Evolutionary conservation across 306 rosid species (phyloP), one percentile per base, ranked within the genome.

Genomic region (Pyrus communis): DNA sequence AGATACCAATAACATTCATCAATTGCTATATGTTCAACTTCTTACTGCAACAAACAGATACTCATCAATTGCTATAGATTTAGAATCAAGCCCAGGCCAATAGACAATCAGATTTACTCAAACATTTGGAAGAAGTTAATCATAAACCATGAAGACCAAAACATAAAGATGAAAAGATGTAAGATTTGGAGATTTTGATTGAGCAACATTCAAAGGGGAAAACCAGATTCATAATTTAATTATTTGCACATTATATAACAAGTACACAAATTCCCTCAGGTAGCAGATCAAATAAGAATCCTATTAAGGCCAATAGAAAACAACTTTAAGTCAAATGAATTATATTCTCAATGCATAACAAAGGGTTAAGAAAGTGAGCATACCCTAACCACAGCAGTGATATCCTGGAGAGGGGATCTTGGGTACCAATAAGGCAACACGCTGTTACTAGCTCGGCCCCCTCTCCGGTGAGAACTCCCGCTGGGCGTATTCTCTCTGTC

Each of bases 371-470:
- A 22, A 23, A 43, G 23, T 9, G n/a, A 67, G 35, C 38, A 70
- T 86, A 94, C 98, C 82, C 91, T 73, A 30, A 42, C 76, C 22
- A 90, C 71, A 13, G 80, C 83, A n/a, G 93, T 90, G 66, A 94
- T 82, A 27, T 92, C 92, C 1, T 87, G 87, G 12, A 94, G 88
- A 45, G 96, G 97, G 23, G 93, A 86, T 74, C 98, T 76, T 0
- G 95, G 98, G 61, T 94, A 91, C 97, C 96, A 94, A 61, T 88
- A 81, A 21, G 98, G 97, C 7, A 94, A 82, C 19, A 78, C 51
- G 7, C 93, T 83, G 11, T 73, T 82, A 35, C 78, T 60, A 0
- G 73, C 69, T 31, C 88, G 82, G 9, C 49, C 77, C 51, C 91
- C 77, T 30, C 77, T 79, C 27, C 88, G 82, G 27, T 90, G 70